These are phyloP conservation scores for Coffea humblotiana DNA, from an alignment of 305 asterid genomes.

Conservation along the genomic window DNA sequence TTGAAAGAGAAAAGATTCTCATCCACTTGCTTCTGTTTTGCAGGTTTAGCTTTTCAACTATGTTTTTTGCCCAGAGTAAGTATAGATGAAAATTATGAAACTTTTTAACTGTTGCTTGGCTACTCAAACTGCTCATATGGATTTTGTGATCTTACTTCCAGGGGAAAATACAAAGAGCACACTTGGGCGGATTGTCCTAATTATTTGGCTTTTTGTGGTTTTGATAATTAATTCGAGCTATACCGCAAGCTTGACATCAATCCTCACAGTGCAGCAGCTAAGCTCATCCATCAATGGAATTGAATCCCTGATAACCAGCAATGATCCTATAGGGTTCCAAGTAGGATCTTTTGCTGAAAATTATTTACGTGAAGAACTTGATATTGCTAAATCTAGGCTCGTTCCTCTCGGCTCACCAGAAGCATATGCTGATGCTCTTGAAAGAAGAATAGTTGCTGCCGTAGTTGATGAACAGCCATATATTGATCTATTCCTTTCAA, in stretches of 20 bases:
- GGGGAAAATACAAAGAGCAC: conserved; percentile 79
- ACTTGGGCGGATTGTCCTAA: conserved; percentile 71
- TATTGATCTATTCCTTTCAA: conserved; percentile 56
- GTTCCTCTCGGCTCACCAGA: conserved; percentile 76
- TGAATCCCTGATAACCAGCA: conserved; percentile 60
- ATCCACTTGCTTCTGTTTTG: conserved; percentile 26
- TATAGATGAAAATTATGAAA: conserved; percentile 11
- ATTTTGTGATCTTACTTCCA: conserved; percentile 22
- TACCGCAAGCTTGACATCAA: conserved; percentile 82
- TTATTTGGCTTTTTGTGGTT: conserved; percentile 81
- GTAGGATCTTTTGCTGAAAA: conserved; percentile 68
- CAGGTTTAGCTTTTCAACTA: conserved; percentile 96
- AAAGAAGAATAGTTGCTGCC: conserved; percentile 52
- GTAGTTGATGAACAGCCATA: conserved; percentile 80
- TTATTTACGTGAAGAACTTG: conserved; percentile 64
- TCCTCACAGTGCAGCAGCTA: conserved; percentile 72
- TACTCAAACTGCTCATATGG: background rate
- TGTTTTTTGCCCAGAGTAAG: conserved; percentile 88
- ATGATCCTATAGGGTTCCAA: conserved; percentile 66
- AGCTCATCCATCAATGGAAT: conserved; percentile 68
- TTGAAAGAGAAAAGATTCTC: background rate
- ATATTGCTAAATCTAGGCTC: conserved; percentile 69
- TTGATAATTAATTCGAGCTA: conserved; percentile 74
- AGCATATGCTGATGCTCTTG: conserved; percentile 64
- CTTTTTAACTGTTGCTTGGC: background rate